These are phyloP conservation scores for Amaranthus palmeri DNA, from an alignment of 148 eudicot genomes.

Conservation along the genomic window DNA sequence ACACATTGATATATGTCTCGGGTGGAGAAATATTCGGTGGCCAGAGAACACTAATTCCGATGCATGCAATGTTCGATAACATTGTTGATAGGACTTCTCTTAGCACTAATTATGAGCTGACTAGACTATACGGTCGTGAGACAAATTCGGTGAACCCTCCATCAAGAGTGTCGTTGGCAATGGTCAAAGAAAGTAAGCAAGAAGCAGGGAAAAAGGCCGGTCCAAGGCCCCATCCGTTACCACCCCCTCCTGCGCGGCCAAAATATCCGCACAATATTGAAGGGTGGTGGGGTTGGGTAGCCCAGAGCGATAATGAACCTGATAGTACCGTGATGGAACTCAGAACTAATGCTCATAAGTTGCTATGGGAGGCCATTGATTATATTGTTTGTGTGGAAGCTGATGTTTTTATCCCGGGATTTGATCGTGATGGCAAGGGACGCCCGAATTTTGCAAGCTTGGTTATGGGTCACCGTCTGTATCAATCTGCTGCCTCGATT, in stretches of 20 bases:
- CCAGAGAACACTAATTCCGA: constrained; percentile 67
- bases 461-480: constrained; percentile 82
- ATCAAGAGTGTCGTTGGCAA: constrained; percentile 34
- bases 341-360: constrained; percentile 84
- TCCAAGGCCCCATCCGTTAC: constrained; percentile 85
- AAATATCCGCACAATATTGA: constrained; percentile 74
- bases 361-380: constrained; percentile 94
- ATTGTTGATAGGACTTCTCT: constrained; percentile 79
- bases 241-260: constrained; percentile 85
- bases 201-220: constrained; percentile 62
- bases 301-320: constrained; percentile 92
- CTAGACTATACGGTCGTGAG: constrained; percentile 72
- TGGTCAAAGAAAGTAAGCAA: constrained; percentile 41
- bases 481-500: constrained; percentile 62
- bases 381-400: constrained; percentile 69
- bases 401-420: constrained; percentile 83
- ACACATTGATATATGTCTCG: constrained; percentile 70
- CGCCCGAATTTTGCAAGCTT: constrained; percentile 81
- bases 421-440: constrained; percentile 89
- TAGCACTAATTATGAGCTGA: constrained; percentile 58
- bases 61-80: constrained; percentile 91
- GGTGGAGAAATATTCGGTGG: constrained; percentile 99
- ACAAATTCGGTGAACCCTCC: constrained; percentile 43
- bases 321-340: constrained; percentile 89
- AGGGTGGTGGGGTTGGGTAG: constrained; percentile 99